A percentile compares a stretch with the other conserved stretches of the same genome.
Evolutionary conservation across 106 monocot species (phyloP).

Genomic region (Dendrobium huoshanense): DNA sequence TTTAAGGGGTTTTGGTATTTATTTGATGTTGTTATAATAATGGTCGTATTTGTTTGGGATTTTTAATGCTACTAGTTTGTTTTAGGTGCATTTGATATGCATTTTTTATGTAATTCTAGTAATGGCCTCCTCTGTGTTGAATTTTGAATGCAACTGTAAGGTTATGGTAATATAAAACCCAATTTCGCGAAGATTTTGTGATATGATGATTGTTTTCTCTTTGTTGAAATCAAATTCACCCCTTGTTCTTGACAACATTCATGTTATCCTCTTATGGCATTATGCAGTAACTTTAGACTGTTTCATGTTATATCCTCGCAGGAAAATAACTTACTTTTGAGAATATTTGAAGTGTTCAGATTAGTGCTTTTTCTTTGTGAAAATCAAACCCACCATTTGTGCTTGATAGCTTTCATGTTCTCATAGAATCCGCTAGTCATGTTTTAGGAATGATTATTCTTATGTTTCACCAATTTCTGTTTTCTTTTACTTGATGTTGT

Average conservation of each 20-base stretch:
- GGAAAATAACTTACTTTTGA: no score
- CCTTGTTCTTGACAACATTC: background rate
- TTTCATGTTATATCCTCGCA: no score
- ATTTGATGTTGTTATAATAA: no score
- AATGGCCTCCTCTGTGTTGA: background rate
- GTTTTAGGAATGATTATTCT: background rate
- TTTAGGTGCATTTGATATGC: no score
- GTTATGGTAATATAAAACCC: background rate
- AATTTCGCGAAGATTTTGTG: background rate
- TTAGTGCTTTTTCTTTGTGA: background rate
- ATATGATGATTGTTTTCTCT: background rate
- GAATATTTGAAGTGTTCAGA: no score
- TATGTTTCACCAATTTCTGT: background rate
- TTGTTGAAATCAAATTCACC: background rate
- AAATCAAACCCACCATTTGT: background rate
- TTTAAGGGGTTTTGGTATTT: background rate
- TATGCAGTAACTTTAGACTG: no score
- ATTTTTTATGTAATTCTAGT: background rate
- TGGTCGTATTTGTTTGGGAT: no score
- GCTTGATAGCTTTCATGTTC: background rate
- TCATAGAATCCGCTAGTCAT: background rate
- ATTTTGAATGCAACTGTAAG: background rate
- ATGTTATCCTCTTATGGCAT: background rate
- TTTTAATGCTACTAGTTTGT: no score
- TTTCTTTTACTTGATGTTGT: background rate